phyloP scores from a whole-genome alignment of 768 basidiomycete genomes.

The Boletus edulis region DNA sequence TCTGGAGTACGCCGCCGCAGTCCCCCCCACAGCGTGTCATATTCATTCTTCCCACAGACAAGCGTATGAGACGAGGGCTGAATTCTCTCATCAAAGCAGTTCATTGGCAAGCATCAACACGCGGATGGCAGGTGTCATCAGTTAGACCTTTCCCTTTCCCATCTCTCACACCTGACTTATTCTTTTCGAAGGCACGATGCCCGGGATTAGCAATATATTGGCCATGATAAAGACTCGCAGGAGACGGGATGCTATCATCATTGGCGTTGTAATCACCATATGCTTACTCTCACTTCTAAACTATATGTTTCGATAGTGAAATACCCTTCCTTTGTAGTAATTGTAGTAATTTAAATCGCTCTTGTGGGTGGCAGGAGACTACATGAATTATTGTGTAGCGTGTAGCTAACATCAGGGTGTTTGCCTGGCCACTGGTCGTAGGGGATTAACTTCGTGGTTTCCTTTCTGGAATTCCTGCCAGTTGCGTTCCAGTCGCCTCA shows the following conservation, averaged over 20 bases:
- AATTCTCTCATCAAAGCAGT: slow-evolving; percentile 80
- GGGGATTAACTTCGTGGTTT: slow-evolving; percentile 32
- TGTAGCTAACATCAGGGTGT: background rate
- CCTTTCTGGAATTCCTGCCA: slow-evolving; percentile 62
- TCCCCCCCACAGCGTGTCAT: background rate
- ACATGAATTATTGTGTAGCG: background rate
- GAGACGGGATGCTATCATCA: slow-evolving; percentile 83
- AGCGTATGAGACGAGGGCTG: slow-evolving; percentile 94
- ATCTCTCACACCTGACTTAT: background rate
- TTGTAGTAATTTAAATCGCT: background rate
- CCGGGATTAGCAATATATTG: slow-evolving; percentile 90
- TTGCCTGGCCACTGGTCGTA: background rate
- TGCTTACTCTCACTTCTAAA: slow-evolving; percentile 65
- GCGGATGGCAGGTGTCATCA: slow-evolving; percentile 79
- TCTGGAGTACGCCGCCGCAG: slow-evolving; percentile 59
- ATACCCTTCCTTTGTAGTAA: background rate
- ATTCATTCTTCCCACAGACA: slow-evolving; percentile 51
- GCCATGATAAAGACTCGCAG: slow-evolving; percentile 92
- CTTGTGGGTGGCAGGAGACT: background rate
- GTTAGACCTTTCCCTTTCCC: slow-evolving; percentile 40
- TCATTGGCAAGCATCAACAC: slow-evolving; percentile 77
- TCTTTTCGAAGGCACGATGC: slow-evolving; percentile 65
- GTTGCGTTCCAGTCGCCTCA: slow-evolving; percentile 65
- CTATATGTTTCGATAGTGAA: slow-evolving; percentile 39
- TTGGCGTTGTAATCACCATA: slow-evolving; percentile 86